phyloP scores from a whole-genome alignment of 2,329 filamentous ascomycete species.

The Lachnellula arida region DNA sequence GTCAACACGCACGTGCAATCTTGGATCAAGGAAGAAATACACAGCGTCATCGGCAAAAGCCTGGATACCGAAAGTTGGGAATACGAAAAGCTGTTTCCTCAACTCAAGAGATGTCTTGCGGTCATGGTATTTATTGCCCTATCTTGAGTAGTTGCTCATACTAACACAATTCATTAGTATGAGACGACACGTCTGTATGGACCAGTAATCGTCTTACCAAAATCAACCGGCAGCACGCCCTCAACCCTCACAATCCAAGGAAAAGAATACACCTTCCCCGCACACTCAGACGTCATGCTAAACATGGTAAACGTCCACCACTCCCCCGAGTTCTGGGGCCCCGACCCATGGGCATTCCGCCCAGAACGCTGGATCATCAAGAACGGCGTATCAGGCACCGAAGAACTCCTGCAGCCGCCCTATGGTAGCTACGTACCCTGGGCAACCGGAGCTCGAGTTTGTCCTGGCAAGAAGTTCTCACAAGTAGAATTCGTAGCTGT shows the following conservation, averaged over 20 bases:
- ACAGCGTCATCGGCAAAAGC: slow-evolving; percentile 21
- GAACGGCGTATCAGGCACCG: background rate
- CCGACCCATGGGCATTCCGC: background rate
- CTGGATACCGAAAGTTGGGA: slow-evolving; percentile 29
- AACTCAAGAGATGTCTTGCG: slow-evolving; percentile 38
- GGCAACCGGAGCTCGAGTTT: slow-evolving; percentile 10
- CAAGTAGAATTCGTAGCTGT: slow-evolving; percentile 15
- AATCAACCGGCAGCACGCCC: background rate
- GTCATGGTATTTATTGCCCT: slow-evolving; percentile 29
- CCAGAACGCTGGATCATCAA: background rate
- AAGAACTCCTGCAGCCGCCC: background rate
- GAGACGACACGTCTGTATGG: background rate
- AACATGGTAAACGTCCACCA: background rate
- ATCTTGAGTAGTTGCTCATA: background rate
- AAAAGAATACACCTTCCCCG: background rate
- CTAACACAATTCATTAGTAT: background rate
- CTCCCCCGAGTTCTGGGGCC: background rate
- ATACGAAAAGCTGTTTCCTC: slow-evolving; percentile 36
- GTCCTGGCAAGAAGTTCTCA: slow-evolving; percentile 17
- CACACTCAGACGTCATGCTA: background rate
- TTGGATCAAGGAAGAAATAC: slow-evolving; percentile 23
- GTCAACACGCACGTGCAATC: slow-evolving; percentile 14
- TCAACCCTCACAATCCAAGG: background rate
- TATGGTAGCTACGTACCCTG: slow-evolving; percentile 13
- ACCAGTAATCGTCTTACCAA: background rate